Percentiles rank a stretch among this genome's conserved stretches.
Conservation (phyloP, 1,139 yeast genomes). For the Protomyces macrosporus region DNA sequence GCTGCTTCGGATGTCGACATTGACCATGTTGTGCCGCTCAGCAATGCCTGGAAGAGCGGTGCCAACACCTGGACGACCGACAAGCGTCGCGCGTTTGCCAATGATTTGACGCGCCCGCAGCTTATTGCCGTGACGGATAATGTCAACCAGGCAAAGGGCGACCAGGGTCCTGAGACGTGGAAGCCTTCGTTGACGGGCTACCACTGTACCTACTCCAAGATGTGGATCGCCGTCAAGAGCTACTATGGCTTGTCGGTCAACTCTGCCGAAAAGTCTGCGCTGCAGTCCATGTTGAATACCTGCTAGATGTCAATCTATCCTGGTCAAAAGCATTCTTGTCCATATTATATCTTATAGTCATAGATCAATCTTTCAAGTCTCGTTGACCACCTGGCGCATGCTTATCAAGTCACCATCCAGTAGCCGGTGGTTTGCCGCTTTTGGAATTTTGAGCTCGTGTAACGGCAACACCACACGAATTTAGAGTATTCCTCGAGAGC, state of each 20-base stretch:
- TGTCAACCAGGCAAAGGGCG: not conserved
- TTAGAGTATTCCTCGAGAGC: no score
- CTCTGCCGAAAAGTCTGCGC: not conserved
- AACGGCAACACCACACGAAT: no score
- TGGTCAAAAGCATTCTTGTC: no score
- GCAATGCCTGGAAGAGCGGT: not conserved
- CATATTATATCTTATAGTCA: no score
- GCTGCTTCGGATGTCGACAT: not conserved
- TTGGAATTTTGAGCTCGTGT: no score
- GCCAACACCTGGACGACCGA: not conserved
- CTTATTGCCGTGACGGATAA: not conserved
- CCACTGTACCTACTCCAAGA: not conserved
- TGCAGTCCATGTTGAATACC: not conserved
- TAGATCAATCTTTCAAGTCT: no score
- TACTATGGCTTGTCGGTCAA: not conserved
- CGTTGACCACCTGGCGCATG: no score
- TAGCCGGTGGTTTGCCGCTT: no score
- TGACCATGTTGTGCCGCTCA: not conserved
- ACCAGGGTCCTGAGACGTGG: not conserved
- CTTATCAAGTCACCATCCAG: no score
- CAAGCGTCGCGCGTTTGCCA: not conserved
- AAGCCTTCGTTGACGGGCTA: not conserved
- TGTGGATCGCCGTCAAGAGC: conserved; percentile 1
- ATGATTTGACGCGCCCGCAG: not conserved
- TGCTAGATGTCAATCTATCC: not conserved